These are phyloP conservation scores for Pleurotus citrinopileatus DNA, from an alignment of 768 basidiomycete species.

Conservation along the genomic window DNA sequence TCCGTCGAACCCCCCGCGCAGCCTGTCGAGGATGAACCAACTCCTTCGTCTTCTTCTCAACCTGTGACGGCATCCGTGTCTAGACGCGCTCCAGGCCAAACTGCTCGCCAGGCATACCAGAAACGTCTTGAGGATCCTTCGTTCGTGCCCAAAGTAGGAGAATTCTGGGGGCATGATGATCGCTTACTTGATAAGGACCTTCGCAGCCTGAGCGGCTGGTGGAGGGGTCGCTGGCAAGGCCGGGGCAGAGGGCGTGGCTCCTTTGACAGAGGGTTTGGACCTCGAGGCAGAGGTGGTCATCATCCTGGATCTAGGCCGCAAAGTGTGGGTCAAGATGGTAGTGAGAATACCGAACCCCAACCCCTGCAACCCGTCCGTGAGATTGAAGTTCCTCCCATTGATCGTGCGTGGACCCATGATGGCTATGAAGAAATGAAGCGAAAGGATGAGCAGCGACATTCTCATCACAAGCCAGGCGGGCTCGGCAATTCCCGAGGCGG, in stretches of 20 bases:
- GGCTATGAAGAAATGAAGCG: conserved; percentile 86
- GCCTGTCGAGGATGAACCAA: conserved; percentile 22
- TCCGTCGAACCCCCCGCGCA: conserved; percentile 23
- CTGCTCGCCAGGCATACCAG: conserved; percentile 84
- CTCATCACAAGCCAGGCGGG: conserved; percentile 28
- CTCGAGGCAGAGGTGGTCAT: conserved; percentile 50
- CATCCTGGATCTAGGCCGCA: conserved; percentile 15
- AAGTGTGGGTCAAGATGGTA: conserved; percentile 7
- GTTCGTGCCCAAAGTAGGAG: conserved; percentile 86
- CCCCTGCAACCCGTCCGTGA: conserved; percentile 12
- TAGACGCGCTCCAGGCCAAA: conserved; percentile 46
- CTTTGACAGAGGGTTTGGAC: conserved; percentile 34
- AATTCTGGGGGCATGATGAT: conserved; percentile 95
- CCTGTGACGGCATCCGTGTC: conserved; percentile 20
- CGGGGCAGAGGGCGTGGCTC: conserved; percentile 59
- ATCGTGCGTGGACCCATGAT: conserved; percentile 79
- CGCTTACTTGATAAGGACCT: conserved; percentile 80
- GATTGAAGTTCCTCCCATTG: conserved; percentile 50
- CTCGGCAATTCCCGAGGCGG: conserved; percentile 39
- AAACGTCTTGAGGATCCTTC: conserved; percentile 86
- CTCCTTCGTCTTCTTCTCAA: conserved; percentile 38
- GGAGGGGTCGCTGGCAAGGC: conserved; percentile 77
- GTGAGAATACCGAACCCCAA: conserved; percentile 7
- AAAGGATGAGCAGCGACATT: conserved; percentile 57
- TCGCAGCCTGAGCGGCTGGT: conserved; percentile 83